phyloP scores from a whole-genome alignment of 2,329 filamentous ascomycete species.

The Hymenoscyphus fraxineus region DNA sequence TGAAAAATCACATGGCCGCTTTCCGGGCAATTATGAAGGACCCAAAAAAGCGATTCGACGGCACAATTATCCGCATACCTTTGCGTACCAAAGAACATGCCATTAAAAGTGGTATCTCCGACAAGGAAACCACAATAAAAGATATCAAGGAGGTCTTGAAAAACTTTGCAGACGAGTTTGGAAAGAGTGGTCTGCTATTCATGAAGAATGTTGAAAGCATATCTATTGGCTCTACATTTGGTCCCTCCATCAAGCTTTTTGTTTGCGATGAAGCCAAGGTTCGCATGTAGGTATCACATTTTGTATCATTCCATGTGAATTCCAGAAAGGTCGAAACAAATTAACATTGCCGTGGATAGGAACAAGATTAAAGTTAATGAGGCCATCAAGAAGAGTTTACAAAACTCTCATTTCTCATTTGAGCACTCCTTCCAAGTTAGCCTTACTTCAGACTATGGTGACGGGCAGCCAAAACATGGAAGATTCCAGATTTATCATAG shows the following conservation, averaged over 20 bases:
- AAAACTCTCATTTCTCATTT: conserved; percentile 16
- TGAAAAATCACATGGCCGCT: conserved; percentile 34
- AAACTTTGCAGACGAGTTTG: conserved; percentile 30
- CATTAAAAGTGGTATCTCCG: conserved; percentile 31
- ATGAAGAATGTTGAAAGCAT: conserved; percentile 33
- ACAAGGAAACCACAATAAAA: conserved; percentile 21
- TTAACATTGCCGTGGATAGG: conserved; percentile 9
- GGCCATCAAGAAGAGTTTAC: conserved; percentile 16
- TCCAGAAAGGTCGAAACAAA: not conserved
- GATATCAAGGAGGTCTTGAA: conserved; percentile 32
- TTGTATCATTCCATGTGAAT: not conserved
- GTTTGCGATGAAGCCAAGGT: conserved; percentile 15
- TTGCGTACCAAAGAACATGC: conserved; percentile 31
- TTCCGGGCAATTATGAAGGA: conserved; percentile 28
- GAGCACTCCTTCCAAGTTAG: conserved; percentile 21
- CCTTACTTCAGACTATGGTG: conserved; percentile 10
- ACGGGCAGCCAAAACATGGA: conserved; percentile 6
- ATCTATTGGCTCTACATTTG: conserved; percentile 15
- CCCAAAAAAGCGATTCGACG: conserved; percentile 23
- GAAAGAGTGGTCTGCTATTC: conserved; percentile 32
- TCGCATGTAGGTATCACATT: conserved; percentile 18
- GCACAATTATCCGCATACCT: conserved; percentile 37
- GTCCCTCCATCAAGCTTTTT: conserved; percentile 18
- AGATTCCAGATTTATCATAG: conserved; percentile 33
- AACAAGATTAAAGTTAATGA: conserved; percentile 23